Base-by-base conservation (phyloP, 2,329 filamentous ascomycete species). In the Alternaria burnsii region DNA sequence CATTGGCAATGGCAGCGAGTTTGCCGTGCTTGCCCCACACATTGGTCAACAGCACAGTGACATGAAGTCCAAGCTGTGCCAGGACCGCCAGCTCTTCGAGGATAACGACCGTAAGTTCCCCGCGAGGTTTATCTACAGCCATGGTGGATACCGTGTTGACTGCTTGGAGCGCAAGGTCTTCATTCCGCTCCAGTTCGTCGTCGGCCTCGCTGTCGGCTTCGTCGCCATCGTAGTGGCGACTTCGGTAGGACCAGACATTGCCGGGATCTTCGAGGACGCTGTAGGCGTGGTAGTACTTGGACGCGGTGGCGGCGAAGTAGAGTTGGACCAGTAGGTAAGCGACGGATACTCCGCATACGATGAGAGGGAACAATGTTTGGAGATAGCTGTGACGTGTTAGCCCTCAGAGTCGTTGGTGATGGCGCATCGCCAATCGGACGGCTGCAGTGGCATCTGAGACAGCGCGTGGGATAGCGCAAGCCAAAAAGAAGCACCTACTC, bases 81-180 rank as follows among this genome's bases (percentile, higher is more conserved):
- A 89, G 77, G 34, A 97, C 86, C 28, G 91, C 90, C 10, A 93
- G 76, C 70, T 91, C 88, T 81, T 99, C 95, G 9, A 94, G 69
- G 1, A 89, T 71, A 5, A 94, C 86, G 12, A 93, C 84, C 9
- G 89, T 79, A 41, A 89, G 80, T 79, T 97, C 90, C 43, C 87
- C 93, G 9, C 86, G 84, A 2, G 95, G 95, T 44, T 86, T 89
- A 78, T 95, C 89, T 59, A 94, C 83, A 61, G 92, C 88, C 48
- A 94, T 86, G 51, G 85, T 78, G 12, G 84, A 83, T 61, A 82
- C 78, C 46, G 82, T 82, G 51, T 82, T 80, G n/a, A 84, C 86
- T 48, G 84, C 82, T 56, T 82, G 82, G 46, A 90, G 79, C 57
- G 87, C 84, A 53, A 87, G 76, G 61, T 86, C 79, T 67, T 82